Percentiles rank a stretch among this genome's conserved stretches.
Evolutionary conservation across 108 stramenopile species (phyloP).

Genomic region (Cyclotella sp.): DNA sequence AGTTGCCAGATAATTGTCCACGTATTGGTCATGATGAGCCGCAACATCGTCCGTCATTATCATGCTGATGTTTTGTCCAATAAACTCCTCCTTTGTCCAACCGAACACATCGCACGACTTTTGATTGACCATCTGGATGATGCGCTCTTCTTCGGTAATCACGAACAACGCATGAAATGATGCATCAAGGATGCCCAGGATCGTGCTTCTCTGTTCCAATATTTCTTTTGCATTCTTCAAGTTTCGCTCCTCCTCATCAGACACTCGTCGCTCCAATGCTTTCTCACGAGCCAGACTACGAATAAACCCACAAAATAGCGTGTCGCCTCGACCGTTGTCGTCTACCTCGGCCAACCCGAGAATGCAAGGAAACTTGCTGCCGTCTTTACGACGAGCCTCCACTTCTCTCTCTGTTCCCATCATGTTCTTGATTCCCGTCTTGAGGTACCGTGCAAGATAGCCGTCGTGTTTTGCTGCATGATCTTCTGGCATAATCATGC

Average conservation of each 20-base stretch:
- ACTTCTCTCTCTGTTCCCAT: slow-evolving; percentile 26
- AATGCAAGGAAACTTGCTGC: slow-evolving; percentile 14
- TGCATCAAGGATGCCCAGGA: slow-evolving; percentile 10
- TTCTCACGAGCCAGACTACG: slow-evolving; percentile 8
- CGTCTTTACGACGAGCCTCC: slow-evolving; percentile 26
- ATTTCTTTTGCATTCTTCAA: slow-evolving; percentile 8
- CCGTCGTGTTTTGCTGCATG: slow-evolving; percentile 10
- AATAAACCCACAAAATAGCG: slow-evolving; percentile 23
- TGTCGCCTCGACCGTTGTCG: background rate
- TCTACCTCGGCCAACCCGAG: slow-evolving; percentile 18
- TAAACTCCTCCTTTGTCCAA: too few species aligned
- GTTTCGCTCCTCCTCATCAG: too few species aligned
- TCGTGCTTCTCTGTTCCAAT: background rate
- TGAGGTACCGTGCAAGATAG: slow-evolving; percentile 12
- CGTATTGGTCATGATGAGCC: slow-evolving; percentile 17
- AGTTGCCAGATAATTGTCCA: slow-evolving; percentile 13
- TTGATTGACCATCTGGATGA: slow-evolving; percentile 18
- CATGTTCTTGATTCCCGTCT: slow-evolving; percentile 23
- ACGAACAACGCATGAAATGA: slow-evolving; percentile 14
- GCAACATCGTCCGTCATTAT: slow-evolving; percentile 6
- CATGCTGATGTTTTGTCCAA: slow-evolving; percentile 13
- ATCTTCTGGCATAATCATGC: slow-evolving; percentile 29
- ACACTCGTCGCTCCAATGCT: background rate
- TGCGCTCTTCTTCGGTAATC: background rate
- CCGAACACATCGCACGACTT: slow-evolving; percentile 13